Base-by-base conservation (phyloP, 441 rosid genomes). In the Hura crepitans region DNA sequence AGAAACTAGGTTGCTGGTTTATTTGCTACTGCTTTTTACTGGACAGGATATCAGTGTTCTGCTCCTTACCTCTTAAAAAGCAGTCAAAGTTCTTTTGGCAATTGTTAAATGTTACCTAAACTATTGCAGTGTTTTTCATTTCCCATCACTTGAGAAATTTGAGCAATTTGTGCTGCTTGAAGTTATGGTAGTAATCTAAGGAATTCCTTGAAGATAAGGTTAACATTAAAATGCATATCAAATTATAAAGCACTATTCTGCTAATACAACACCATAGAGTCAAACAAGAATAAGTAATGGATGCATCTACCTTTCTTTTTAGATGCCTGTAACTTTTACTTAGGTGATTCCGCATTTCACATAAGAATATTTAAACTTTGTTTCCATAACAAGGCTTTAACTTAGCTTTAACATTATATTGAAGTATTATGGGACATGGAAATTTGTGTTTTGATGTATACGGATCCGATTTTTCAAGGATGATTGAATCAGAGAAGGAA, bases 61-160 rank as follows among this genome's bases (percentile, higher is more conserved):
- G 63, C 55, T 27, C 6, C 54, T 27, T n/a, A 17, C n/a, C 17
- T 42, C 73, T 31, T 60, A 47, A 70, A 7, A 47, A 22, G 59
- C 20, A 23, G 35, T 33, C 20, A 50, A 27, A 49, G 55, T 22
- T 64, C 37, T 15, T 30, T 1, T 17, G 31, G 39, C 17, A 43
- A 18, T 51, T 54, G 20, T 23, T 56, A 50, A 42, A 37, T 46
- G 31, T 69, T 2, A 60, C 30, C 14, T 25, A 54, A 7, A 0
- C 37, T 62, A 23, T 25, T 17, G 1, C 23, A 7, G 4, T 33
- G 49, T 53, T 39, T 33, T 35, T 31, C 45, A n/a, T 39, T 35
- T 7, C 20, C 23, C 4, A 8, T 35, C 58, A 66, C 43, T 12
- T 60, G 18, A 37, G 72, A 54, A 61, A 13, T 53, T 37, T 23